A percentile compares a stretch with the other conserved stretches of the same genome.
Evolutionary conservation across 2,329 filamentous ascomycete species (phyloP).

Genomic region (Alternaria arbusti): DNA sequence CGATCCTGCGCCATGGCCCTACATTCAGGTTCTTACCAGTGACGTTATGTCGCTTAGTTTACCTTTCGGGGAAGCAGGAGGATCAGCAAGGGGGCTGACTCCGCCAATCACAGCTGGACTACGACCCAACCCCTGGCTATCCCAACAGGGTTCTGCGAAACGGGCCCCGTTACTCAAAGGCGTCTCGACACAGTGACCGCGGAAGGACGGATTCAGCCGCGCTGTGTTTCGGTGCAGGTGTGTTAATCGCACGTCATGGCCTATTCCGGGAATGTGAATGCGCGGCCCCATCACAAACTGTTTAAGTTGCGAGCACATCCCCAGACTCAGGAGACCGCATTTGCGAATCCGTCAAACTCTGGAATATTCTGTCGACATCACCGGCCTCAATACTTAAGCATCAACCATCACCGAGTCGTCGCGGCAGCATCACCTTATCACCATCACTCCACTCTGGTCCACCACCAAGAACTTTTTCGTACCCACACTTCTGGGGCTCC

Average conservation of each 20-base stretch:
- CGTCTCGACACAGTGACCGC: conserved; percentile 5
- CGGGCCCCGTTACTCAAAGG: conserved; percentile 13
- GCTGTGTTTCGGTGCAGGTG: conserved; percentile 10
- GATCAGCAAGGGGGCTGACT: conserved; percentile 22
- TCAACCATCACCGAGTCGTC: conserved; percentile 13
- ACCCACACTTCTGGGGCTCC: conserved; percentile 19
- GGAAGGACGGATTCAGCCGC: conserved; percentile 26
- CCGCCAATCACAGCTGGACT: conserved; percentile 29
- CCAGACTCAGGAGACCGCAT: background rate
- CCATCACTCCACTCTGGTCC: conserved; percentile 16
- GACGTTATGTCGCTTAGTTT: conserved; percentile 38
- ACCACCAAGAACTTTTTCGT: conserved; percentile 21
- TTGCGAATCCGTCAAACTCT: conserved; percentile 1
- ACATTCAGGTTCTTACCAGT: conserved; percentile 22
- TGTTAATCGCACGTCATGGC: conserved; percentile 35
- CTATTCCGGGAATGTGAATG: conserved; percentile 22
- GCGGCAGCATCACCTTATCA: conserved; percentile 18
- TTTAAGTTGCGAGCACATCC: conserved; percentile 16
- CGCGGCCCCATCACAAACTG: conserved; percentile 11
- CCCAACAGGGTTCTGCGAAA: conserved; percentile 17
- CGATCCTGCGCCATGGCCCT: conserved; percentile 28
- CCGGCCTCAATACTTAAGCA: conserved; percentile 12
- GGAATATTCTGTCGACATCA: background rate
- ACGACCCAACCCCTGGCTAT: conserved; percentile 2
- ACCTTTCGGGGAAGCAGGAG: conserved; percentile 12